Percentiles rank a stretch among this genome's conserved stretches.
Evolutionary conservation across 352 stramenopile genomes (phyloP).

Genomic region (Phytophthora pluvialis): DNA sequence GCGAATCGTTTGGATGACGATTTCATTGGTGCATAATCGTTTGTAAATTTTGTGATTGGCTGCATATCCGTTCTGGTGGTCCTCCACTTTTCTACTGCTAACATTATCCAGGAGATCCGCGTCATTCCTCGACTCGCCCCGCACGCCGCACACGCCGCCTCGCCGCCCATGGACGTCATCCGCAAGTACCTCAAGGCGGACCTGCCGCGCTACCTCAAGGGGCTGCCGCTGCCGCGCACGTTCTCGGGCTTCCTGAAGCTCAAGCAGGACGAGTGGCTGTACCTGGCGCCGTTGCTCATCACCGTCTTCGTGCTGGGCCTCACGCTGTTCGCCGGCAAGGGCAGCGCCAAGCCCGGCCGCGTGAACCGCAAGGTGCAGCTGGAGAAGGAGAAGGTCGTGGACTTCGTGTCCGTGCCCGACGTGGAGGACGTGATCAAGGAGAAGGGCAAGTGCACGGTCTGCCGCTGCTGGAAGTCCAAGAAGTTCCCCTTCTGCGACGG

Average conservation of each 20-base stretch:
- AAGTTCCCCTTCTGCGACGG: conserved; percentile 88
- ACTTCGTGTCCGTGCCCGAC: conserved; percentile 69
- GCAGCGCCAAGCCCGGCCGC: conserved; percentile 54
- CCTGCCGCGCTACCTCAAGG: conserved; percentile 85
- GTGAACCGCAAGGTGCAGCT: conserved; percentile 76
- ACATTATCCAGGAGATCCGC: conserved; percentile 1
- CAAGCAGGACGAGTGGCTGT: conserved; percentile 86
- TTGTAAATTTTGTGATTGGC: conserved; percentile 5
- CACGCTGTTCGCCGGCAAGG: conserved; percentile 72
- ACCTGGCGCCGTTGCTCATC: conserved; percentile 82
- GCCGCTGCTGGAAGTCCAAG: conserved; percentile 91
- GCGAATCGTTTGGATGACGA: conserved; percentile 12
- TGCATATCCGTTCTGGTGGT: conserved; percentile 32
- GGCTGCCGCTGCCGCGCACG: conserved; percentile 79
- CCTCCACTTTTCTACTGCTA: conserved; percentile 11
- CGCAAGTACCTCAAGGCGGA: conserved; percentile 83
- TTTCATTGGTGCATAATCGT: conserved; percentile 4
- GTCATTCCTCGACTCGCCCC: conserved; percentile 31
- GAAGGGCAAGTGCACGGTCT: conserved; percentile 85
- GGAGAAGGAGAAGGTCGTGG: conserved; percentile 86
- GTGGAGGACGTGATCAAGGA: conserved; percentile 82
- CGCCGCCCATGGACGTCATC: conserved; percentile 70
- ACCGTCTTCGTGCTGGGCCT: conserved; percentile 77
- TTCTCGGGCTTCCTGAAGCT: conserved; percentile 86
- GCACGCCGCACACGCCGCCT: neutral